Percentiles rank a stretch among this genome's conserved stretches.
These are phyloP conservation scores for Amanita inopinata DNA, from an alignment of 768 basidiomycete genomes.

Conservation along the genomic window DNA sequence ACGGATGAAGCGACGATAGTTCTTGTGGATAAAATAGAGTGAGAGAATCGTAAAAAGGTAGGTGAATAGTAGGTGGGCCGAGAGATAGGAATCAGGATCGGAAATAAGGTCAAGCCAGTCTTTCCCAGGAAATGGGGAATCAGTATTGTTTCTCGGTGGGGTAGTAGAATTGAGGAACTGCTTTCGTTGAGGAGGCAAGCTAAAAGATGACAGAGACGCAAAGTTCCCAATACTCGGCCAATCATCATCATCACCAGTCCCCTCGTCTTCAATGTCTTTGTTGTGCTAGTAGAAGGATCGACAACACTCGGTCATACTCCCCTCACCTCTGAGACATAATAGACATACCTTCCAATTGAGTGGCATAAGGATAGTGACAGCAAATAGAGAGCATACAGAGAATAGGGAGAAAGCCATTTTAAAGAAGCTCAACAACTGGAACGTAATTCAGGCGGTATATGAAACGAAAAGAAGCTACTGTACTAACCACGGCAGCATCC, in stretches of 20 bases:
- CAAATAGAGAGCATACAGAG: constrained; percentile 75
- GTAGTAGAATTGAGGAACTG: constrained; percentile 10
- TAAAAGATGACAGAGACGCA: constrained; percentile 12
- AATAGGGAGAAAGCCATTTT: constrained; percentile 94
- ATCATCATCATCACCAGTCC: constrained; percentile 31
- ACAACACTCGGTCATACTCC: not conserved
- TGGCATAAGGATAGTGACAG: constrained; percentile 83
- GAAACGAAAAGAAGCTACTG: not conserved
- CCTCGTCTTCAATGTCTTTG: constrained; percentile 56
- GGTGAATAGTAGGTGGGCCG: constrained; percentile 86
- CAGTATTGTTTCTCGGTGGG: not conserved
- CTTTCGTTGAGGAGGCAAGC: constrained; percentile 21
- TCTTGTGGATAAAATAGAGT: constrained; percentile 79
- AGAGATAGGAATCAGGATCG: constrained; percentile 83
- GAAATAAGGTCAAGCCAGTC: constrained; percentile 86
- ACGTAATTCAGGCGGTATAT: not conserved
- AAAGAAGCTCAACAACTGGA: constrained; percentile 85
- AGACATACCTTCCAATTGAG: constrained; percentile 79
- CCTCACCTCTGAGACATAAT: not conserved
- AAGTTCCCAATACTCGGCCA: constrained; percentile 29
- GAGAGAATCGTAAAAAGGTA: constrained; percentile 87
- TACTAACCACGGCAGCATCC: constrained; percentile 88
- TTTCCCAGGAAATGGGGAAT: constrained; percentile 21
- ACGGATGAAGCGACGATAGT: constrained; percentile 82
- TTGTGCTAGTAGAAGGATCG: constrained; percentile 50